phyloP scores from a whole-genome alignment of 2,329 filamentous ascomycete species.

The Fusarium proliferatum region DNA sequence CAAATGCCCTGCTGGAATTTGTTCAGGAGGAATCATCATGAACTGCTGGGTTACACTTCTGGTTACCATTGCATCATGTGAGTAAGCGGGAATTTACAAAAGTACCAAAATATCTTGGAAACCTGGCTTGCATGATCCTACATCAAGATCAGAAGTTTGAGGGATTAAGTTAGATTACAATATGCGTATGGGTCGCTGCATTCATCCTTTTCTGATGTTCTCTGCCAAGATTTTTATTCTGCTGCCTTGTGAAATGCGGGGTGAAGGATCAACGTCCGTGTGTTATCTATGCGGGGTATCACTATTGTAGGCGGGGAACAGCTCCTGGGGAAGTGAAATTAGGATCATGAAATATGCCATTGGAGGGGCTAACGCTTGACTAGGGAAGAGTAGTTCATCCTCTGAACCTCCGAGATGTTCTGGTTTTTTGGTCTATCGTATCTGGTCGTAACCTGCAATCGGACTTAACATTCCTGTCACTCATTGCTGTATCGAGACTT shows the following conservation, averaged over 20 bases:
- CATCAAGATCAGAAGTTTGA: neutral
- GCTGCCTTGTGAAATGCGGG: constrained; percentile 11
- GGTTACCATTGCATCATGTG: neutral
- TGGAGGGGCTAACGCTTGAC: neutral
- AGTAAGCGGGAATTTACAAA: neutral
- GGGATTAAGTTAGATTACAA: neutral
- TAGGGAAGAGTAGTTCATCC: neutral
- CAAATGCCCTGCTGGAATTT: constrained; percentile 23
- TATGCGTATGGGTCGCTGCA: neutral
- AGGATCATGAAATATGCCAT: neutral
- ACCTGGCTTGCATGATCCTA: neutral
- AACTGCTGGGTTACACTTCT: neutral
- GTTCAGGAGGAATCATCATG: neutral
- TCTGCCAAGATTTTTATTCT: constrained; percentile 6
- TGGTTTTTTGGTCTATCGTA: neutral
- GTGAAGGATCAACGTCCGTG: neutral
- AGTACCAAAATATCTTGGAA: neutral
- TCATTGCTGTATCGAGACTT: neutral
- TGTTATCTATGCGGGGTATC: neutral
- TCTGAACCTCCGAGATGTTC: neutral
- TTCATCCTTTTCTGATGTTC: neutral
- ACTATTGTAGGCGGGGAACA: neutral
- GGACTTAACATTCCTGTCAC: neutral
- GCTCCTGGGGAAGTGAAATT: neutral
- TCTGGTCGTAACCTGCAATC: too few species aligned